Percentiles rank a stretch among this genome's conserved stretches.
These are phyloP conservation scores for Talaromyces verruculosus DNA, from an alignment of 2,329 filamentous ascomycete genomes.

Conservation along the genomic window DNA sequence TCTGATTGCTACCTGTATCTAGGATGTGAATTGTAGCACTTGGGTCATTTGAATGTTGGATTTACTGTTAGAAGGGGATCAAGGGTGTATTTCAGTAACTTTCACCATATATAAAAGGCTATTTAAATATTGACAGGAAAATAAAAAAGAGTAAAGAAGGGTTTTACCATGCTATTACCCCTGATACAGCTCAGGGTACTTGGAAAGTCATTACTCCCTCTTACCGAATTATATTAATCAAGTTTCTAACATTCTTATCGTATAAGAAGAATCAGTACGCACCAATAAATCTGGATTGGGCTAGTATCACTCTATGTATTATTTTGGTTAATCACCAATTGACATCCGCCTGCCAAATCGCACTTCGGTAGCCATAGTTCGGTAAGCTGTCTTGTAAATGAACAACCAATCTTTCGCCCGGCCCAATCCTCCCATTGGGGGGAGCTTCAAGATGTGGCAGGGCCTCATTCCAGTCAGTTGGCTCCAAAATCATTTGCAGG, in stretches of 20 bases:
- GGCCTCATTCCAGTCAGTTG: neutral
- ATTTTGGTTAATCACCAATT: neutral
- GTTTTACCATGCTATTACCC: neutral
- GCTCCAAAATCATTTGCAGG: neutral
- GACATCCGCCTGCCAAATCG: neutral
- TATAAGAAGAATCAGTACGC: neutral
- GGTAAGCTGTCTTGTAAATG: neutral
- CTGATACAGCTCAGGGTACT: neutral
- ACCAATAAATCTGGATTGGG: neutral
- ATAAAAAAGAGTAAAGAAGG: neutral
- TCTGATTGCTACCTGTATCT: neutral
- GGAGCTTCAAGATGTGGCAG: too few species aligned
- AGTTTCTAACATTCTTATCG: neutral
- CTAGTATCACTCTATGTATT: neutral
- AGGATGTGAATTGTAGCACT: neutral
- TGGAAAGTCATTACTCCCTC: neutral
- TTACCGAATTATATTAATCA: neutral
- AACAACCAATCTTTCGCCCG: neutral
- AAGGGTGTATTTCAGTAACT: neutral
- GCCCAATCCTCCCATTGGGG: neutral
- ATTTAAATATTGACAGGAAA: neutral
- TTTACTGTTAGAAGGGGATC: neutral
- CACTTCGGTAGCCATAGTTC: neutral
- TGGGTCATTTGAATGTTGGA: neutral
- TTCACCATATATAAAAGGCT: neutral